phyloP scores from a whole-genome alignment of 2,329 filamentous ascomycete genomes.

The Sordariomycetes sp. region DNA sequence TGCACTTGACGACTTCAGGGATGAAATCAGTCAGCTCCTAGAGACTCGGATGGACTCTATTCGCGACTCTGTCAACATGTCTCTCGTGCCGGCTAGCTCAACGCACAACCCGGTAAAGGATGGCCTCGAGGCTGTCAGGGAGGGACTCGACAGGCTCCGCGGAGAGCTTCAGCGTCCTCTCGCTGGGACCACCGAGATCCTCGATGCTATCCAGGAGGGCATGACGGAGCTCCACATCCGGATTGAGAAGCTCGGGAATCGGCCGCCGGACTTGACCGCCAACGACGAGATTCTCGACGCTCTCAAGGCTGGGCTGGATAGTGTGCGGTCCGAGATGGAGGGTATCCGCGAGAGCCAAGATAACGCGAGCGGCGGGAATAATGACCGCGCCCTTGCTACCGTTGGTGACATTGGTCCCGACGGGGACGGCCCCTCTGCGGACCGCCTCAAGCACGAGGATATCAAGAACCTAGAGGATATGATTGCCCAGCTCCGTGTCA shows the following conservation, averaged over 20 bases:
- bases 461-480: conserved; percentile 78
- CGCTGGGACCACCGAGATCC: conserved; percentile 69
- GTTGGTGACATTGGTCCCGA: conserved; percentile 28
- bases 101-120: conserved; percentile 32
- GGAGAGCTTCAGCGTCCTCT: conserved; percentile 57
- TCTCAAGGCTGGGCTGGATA: conserved; percentile 67
- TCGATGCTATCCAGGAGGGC: conserved; percentile 83
- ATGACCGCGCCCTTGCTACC: conserved; percentile 34
- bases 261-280: conserved; percentile 68
- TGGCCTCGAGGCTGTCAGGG: conserved; percentile 55
- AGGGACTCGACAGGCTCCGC: conserved; percentile 62
- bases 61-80: conserved; percentile 61
- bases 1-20: conserved; percentile 53
- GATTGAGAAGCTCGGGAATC: conserved; percentile 66
- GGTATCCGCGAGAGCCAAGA: conserved; percentile 44
- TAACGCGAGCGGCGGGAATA: background rate
- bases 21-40: conserved; percentile 57
- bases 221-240: conserved; percentile 63
- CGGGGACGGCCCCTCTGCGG: conserved; percentile 21
- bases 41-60: conserved; percentile 74
- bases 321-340: conserved; percentile 66
- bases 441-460: conserved; percentile 52
- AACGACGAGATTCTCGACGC: conserved; percentile 85
- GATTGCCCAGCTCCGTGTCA: conserved; percentile 69
- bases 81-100: conserved; percentile 46